Conservation (phyloP, 2,329 filamentous ascomycete species). For the Ambrosiella cleistominuta region DNA sequence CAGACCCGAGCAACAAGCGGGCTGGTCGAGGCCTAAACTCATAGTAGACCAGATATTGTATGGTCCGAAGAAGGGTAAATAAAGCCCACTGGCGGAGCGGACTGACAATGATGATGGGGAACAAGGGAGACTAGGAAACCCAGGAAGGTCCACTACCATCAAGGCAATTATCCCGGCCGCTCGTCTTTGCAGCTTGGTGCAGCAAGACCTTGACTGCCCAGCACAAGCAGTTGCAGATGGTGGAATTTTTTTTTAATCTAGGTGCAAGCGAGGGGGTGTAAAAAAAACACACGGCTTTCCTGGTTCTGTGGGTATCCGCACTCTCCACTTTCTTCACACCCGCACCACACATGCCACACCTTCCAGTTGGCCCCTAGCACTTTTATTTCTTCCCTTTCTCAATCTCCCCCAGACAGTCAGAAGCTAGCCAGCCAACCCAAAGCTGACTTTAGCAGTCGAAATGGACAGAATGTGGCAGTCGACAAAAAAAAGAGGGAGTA, state of each 20-base stretch:
- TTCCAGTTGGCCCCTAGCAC: too few relatives aligned
- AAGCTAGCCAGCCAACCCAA: too few relatives aligned
- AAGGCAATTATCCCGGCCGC: not conserved
- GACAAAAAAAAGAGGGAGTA: not conserved
- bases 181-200: not conserved
- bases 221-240: not conserved
- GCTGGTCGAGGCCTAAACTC: too few relatives aligned
- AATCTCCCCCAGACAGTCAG: too few relatives aligned
- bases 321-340: too few relatives aligned
- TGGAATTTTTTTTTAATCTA: not conserved
- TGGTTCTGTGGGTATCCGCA: not conserved
- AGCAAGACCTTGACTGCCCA: not conserved
- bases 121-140: not conserved
- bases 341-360: too few relatives aligned
- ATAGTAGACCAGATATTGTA: too few relatives aligned
- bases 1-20: too few relatives aligned
- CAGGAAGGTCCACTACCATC: not conserved
- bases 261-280: not conserved
- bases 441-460: too few relatives aligned
- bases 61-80: too few relatives aligned
- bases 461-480: not conserved
- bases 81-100: too few relatives aligned
- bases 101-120: not conserved
- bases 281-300: not conserved
- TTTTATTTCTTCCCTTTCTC: too few relatives aligned